Conservation (phyloP, 2,329 filamentous ascomycete species). For the Beauveria caledonica region DNA sequence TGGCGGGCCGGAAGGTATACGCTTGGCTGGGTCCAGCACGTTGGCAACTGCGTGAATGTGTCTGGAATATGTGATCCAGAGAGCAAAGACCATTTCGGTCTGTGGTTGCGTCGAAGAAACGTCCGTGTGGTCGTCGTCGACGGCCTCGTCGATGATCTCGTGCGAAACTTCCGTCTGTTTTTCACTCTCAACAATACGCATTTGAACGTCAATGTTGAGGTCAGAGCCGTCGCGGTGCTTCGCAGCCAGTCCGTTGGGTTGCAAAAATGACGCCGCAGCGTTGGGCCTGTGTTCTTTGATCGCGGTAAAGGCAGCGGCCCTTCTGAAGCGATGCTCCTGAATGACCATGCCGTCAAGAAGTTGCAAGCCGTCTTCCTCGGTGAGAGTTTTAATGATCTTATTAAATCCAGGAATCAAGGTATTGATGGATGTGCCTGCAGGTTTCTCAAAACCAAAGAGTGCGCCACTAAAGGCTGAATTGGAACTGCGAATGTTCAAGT, state of each 20-base stretch:
- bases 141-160: slow-evolving; percentile 56
- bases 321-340: slow-evolving; percentile 89
- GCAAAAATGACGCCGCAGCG: slow-evolving; percentile 68
- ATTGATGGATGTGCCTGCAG: slow-evolving; percentile 71
- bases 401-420: slow-evolving; percentile 83
- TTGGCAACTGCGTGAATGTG: slow-evolving; percentile 73
- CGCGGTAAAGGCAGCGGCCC: slow-evolving; percentile 75
- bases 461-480: slow-evolving; percentile 92
- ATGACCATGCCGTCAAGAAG: slow-evolving; percentile 92
- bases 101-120: slow-evolving; percentile 29
- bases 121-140: slow-evolving; percentile 33
- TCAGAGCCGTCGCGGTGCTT: slow-evolving; percentile 85
- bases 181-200: slow-evolving; percentile 91
- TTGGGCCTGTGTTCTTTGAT: slow-evolving; percentile 77
- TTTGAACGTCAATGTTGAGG: slow-evolving; percentile 90
- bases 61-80: slow-evolving; percentile 96
- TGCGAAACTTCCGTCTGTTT: slow-evolving; percentile 54
- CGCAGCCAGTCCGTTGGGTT: slow-evolving; percentile 76
- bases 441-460: slow-evolving; percentile 79
- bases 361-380: slow-evolving; percentile 75
- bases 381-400: slow-evolving; percentile 70
- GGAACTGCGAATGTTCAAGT: slow-evolving; percentile 76
- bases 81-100: slow-evolving; percentile 80
- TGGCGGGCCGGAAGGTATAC: slow-evolving; percentile 44
- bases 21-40: slow-evolving; percentile 43